phyloP scores from a whole-genome alignment of 2,329 filamentous ascomycete genomes.

The Aspergillus sp. region DNA sequence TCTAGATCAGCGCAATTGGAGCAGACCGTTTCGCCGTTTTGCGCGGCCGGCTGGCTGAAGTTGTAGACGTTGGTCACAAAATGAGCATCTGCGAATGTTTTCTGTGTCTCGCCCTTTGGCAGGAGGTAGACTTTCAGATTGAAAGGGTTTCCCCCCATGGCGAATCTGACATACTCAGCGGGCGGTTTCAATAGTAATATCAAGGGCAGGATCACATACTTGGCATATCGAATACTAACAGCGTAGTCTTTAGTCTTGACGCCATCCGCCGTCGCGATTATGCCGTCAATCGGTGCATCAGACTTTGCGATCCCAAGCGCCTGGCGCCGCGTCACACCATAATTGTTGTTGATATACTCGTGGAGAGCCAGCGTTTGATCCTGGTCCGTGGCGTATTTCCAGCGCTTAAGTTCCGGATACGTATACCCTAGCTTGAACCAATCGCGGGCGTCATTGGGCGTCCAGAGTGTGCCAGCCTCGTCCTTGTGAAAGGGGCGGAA shows the following conservation, averaged over 20 bases:
- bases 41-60: neutral
- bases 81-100: neutral
- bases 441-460: neutral
- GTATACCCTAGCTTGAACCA: neutral
- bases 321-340: neutral
- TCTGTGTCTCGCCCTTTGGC: neutral
- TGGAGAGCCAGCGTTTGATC: neutral
- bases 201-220: neutral
- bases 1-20: neutral
- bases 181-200: neutral
- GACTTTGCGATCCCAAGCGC: neutral
- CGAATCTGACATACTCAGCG: neutral
- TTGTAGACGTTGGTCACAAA: neutral
- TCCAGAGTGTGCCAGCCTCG: neutral
- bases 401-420: neutral
- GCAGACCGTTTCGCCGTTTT: neutral
- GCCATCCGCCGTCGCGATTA: neutral
- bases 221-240: neutral
- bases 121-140: neutral
- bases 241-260: neutral
- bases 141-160: neutral
- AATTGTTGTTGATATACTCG: neutral
- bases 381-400: neutral
- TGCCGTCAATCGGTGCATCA: neutral
- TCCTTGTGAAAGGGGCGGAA: conserved; percentile 3